phyloP scores from a whole-genome alignment of 1,284 basidiomycete species.

The Ceratobasidium sp. region DNA sequence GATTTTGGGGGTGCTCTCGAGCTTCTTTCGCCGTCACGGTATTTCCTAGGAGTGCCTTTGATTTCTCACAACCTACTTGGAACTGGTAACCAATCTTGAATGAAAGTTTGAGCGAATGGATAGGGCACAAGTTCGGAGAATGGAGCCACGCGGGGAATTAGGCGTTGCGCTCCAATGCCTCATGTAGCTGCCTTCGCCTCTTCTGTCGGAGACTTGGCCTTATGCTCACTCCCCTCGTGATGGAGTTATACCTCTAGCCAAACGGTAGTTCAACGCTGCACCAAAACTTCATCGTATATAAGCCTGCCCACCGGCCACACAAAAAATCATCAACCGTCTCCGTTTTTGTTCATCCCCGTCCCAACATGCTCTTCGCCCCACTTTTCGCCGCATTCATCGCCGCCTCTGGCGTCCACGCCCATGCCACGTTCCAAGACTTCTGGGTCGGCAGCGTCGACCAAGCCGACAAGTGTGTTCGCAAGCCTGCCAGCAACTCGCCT shows the following conservation, averaged over 20 bases:
- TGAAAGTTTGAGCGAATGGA: not conserved
- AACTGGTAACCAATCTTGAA: not conserved
- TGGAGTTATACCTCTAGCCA: not conserved
- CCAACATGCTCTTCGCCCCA: slow-evolving; percentile 24
- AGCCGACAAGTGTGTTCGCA: slow-evolving; percentile 44
- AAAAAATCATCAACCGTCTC: not conserved
- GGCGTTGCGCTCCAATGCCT: slow-evolving; percentile 35
- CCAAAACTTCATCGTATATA: not conserved
- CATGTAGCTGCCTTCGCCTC: not conserved
- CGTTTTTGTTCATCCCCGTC: not conserved
- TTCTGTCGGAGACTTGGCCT: slow-evolving; percentile 40
- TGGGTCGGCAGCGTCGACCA: slow-evolving; percentile 42
- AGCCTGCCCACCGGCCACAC: not conserved
- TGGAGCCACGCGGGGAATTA: slow-evolving; percentile 8
- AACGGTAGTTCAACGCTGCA: not conserved
- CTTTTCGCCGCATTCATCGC: slow-evolving; percentile 25
- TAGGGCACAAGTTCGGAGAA: slow-evolving; percentile 38
- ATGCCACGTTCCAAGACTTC: slow-evolving; percentile 48
- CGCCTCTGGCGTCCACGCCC: slow-evolving; percentile 44
- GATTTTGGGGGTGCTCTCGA: not conserved
- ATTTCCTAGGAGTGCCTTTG: not conserved
- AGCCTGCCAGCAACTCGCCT: slow-evolving; percentile 45
- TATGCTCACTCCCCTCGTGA: slow-evolving; percentile 20
- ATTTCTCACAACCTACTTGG: not conserved
- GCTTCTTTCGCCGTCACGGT: not conserved